Base-by-base conservation (phyloP, 2,329 filamentous ascomycete species). In the Penicillium brevicompactum region DNA sequence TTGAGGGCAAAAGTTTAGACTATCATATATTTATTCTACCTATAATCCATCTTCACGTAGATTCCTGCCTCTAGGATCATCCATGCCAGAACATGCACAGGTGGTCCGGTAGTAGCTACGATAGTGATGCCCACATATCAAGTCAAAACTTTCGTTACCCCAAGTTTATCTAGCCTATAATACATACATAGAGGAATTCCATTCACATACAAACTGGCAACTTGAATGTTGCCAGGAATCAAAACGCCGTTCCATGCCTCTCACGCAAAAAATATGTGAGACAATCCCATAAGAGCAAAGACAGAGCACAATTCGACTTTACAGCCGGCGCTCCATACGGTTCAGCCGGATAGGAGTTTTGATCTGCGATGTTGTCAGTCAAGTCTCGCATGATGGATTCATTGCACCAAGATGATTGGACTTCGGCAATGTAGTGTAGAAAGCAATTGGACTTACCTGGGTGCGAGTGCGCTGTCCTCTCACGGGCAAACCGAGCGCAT, bases 401-500 rank as follows among this genome's bases (percentile, higher is more conserved):
- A 5, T 22, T 11, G 32, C 13, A 38, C 5, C 32, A 45, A 30
- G 9, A 10, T 27, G 32, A 47, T 42, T 5, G 18, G 22, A 6
- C 24, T 4, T 32, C 24, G 42, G 32, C 9, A 32, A 24, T 10
- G 24, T n/a, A 42, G 27, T 5, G n/a, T 5, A n/a, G 46, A 3
- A 47, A 50, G 52, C 43, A 21, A 41, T 43, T 46, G 63, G 50
- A 69, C 72, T 57, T 67, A 86, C 84, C 80, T 89, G 93, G 71
- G 80, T 90, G 71, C 90, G 87, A 56, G 94, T 97, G 67, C 83
- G 85, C 78, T 99, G 94, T 65, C 94, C 94, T 64, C 94, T 84
- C 51, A 94, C 93, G 4, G 94, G 94, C 78, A 97, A 77, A 57
- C 88, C 86, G 88, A 97, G 92, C 54, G 93, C 93, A 80, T 99